These are phyloP conservation scores for Tothia fuscella DNA, from an alignment of 2,329 filamentous ascomycete species.

Conservation along the genomic window DNA sequence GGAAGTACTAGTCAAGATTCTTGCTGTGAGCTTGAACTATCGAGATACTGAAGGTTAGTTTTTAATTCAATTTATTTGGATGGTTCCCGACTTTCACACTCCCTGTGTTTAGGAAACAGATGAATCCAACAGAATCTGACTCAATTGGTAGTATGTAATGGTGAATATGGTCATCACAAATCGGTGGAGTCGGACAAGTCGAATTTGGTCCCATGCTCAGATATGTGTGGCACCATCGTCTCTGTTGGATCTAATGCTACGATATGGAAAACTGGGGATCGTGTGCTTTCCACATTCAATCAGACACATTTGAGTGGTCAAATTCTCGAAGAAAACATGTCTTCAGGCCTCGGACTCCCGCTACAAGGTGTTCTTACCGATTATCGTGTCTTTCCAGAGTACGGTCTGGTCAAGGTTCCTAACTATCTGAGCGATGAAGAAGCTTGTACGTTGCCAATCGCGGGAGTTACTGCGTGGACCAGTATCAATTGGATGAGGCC, in stretches of 20 bases:
- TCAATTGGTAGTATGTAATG: neutral
- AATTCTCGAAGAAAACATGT: conserved; percentile 17
- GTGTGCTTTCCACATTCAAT: conserved; percentile 15
- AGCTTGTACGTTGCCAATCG: conserved; percentile 36
- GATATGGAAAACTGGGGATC: conserved; percentile 3
- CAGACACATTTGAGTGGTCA: conserved; percentile 36
- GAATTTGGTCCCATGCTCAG: conserved; percentile 26
- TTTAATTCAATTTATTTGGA: neutral
- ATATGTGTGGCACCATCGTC: conserved; percentile 5
- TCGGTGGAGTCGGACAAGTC: conserved; percentile 33
- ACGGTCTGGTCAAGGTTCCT: conserved; percentile 54
- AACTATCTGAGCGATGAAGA: conserved; percentile 38
- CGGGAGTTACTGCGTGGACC: conserved; percentile 35
- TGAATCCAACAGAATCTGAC: neutral
- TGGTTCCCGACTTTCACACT: neutral
- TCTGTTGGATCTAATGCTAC: neutral
- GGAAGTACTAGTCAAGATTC: conserved; percentile 58
- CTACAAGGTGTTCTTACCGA: conserved; percentile 57
- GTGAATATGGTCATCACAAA: conserved; percentile 24
- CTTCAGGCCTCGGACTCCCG: conserved; percentile 53
- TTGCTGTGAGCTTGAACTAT: conserved; percentile 7
- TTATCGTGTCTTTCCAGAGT: conserved; percentile 54
- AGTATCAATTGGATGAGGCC: conserved; percentile 8
- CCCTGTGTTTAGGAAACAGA: neutral
- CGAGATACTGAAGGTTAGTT: conserved; percentile 8